Base-by-base conservation (phyloP, 2,329 filamentous ascomycete genomes). In the Zymoseptoria tritici region DNA sequence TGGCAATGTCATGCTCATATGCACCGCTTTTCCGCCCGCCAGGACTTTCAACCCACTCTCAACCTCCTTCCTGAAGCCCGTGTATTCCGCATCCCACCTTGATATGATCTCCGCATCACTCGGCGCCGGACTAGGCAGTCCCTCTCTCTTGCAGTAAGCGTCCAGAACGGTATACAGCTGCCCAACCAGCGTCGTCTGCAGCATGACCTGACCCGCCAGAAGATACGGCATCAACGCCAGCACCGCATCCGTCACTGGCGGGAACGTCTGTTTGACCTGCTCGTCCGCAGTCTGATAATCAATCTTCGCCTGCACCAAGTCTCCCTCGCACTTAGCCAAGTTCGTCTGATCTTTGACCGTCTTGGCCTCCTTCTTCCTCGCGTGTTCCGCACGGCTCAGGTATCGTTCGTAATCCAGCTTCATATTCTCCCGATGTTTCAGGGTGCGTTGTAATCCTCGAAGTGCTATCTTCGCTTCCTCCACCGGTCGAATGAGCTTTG, bases 341-440 rank as follows among this genome's bases (percentile, higher is more conserved):
- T 83, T 80, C 7, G 80, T 79, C 70, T 91, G 90, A 61, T 95
- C 91, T 68, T 89, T 87, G 59, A 89, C 83, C 3, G 83, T 85
- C 58, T 85, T 84, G 46, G 83, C 86, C 21, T 82, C 77, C 73
- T 94, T 94, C 71, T 86, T 86, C 66, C 85, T 80, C 49, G 86
- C 81, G 67, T 83, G 85, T 69, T 89, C 86, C 42, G 86, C 85
- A 62, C 86, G 85, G 66, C 86, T 83, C 72, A 90, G 85, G 66
- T 86, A 86, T 66, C 88, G 84, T 74, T 96, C 91, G 70, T 86
- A 94, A 72, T 95, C 91, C 60, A 92, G 73, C 81, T 86, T 87
- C 75, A 86, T 89, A 68, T 92, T 89, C 71, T 94, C 89, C 53
- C 91, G 80, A 74, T 90, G 91, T 76, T 93, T 94, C 70, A 95